phyloP scores from a whole-genome alignment of 148 eudicot species.

The Hydrangea macrophylla region DNA sequence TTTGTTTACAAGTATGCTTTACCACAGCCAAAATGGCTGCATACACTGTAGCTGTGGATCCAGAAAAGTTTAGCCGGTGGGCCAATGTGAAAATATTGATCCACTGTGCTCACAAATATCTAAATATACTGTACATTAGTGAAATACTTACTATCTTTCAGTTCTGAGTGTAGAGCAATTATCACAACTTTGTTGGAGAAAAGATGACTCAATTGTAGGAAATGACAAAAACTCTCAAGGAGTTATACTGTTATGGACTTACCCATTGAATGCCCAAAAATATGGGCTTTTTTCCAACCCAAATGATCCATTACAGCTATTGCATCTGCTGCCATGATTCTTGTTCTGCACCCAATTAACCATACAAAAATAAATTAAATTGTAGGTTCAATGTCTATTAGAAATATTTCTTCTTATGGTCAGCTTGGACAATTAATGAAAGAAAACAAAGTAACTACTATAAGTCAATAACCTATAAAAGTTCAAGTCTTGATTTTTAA shows the following conservation, averaged over 20 bases:
- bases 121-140: too few relatives aligned
- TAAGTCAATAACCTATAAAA: neutral
- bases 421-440: neutral
- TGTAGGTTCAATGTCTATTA: neutral
- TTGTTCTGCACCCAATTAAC: conserved; percentile 59
- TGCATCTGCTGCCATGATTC: conserved; percentile 89
- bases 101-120: neutral
- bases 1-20: neutral
- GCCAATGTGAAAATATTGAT: conserved; percentile 18
- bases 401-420: neutral
- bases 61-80: neutral
- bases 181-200: neutral
- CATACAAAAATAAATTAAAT: conserved; percentile 6
- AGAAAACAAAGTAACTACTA: neutral
- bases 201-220: conserved; percentile 13
- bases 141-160: neutral
- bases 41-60: too few relatives aligned
- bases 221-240: neutral
- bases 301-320: conserved; percentile 89
- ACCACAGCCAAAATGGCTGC: neutral
- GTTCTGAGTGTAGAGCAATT: too few relatives aligned
- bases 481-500: neutral
- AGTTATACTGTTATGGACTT: conserved; percentile 37
- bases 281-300: conserved; percentile 89
- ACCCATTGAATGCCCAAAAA: conserved; percentile 99